phyloP scores from a whole-genome alignment of 2,329 filamentous ascomycete species.

The Elsinoe necatrix region DNA sequence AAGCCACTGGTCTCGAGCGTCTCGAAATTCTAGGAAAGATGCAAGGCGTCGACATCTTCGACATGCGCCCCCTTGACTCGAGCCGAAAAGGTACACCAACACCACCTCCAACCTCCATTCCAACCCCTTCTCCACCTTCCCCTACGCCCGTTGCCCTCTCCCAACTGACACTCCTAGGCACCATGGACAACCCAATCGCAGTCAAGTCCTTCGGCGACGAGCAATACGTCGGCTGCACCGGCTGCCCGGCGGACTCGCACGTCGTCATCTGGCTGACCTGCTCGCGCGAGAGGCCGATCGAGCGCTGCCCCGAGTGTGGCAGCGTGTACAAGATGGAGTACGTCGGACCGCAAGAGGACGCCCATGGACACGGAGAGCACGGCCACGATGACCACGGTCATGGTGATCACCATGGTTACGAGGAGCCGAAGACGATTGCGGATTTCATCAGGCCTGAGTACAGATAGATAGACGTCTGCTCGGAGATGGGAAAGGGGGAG shows the following conservation, averaged over 20 bases:
- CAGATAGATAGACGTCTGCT: conserved; percentile 49
- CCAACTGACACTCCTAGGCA: too few species aligned
- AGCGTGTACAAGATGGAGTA: conserved; percentile 98
- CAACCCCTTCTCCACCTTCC: neutral
- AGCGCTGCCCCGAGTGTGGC: conserved; percentile 95
- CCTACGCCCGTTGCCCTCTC: too few species aligned
- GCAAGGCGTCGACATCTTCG: conserved; percentile 95
- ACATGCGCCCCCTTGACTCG: conserved; percentile 92
- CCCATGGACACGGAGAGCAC: conserved; percentile 43
- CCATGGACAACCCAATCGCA: conserved; percentile 77
- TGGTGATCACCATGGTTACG: conserved; percentile 47
- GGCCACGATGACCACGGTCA: conserved; percentile 44
- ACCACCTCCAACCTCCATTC: neutral
- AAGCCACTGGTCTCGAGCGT: conserved; percentile 95
- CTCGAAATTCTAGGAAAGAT: conserved; percentile 99
- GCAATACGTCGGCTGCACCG: conserved; percentile 95
- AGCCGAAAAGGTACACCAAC: conserved; percentile 64
- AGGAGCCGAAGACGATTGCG: conserved; percentile 92
- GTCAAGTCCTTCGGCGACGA: conserved; percentile 91
- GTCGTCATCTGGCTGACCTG: conserved; percentile 81
- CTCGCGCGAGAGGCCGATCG: conserved; percentile 78
- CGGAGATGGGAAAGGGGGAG: neutral
- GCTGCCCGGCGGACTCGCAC: conserved; percentile 87
- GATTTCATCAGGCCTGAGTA: conserved; percentile 95
- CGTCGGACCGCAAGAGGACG: conserved; percentile 70